phyloP scores from a whole-genome alignment of 345 rosid species.

The Aegle marmelos region DNA sequence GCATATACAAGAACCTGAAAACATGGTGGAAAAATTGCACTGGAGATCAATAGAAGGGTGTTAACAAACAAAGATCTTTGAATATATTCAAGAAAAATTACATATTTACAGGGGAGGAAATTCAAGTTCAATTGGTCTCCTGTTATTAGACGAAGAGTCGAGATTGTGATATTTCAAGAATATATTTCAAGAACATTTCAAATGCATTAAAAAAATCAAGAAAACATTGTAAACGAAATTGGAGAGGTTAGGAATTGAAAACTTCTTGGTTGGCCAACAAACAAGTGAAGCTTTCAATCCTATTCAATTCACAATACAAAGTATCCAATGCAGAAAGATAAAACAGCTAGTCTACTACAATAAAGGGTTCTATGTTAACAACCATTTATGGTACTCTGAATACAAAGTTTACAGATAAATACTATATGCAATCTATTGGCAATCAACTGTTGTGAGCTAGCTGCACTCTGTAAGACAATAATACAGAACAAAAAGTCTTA shows the following conservation, averaged over 20 bases:
- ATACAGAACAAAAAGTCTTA: slow-evolving; percentile 12
- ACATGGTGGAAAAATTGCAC: not conserved
- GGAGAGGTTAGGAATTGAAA: slow-evolving; percentile 10
- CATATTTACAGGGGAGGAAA: not conserved
- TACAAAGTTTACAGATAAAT: not conserved
- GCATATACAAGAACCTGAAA: not conserved
- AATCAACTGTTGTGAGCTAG: slow-evolving; percentile 1
- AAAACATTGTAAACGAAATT: slow-evolving; percentile 5
- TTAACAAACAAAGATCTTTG: not conserved
- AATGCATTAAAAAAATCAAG: slow-evolving; percentile 1
- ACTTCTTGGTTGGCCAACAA: slow-evolving; percentile 51
- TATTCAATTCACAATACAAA: slow-evolving; percentile 29
- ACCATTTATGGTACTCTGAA: slow-evolving; percentile 4
- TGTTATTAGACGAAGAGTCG: not conserved
- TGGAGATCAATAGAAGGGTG: not conserved
- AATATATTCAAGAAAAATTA: not conserved
- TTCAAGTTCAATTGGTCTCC: slow-evolving; percentile 15
- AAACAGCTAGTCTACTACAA: slow-evolving; percentile 18
- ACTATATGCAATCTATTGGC: not conserved
- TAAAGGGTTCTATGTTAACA: slow-evolving; percentile 2
- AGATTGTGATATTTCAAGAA: not conserved
- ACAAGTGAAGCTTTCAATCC: slow-evolving; percentile 37
- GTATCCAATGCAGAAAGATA: slow-evolving; percentile 18
- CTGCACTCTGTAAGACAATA: slow-evolving; percentile 7
- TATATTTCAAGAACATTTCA: not conserved